These are phyloP conservation scores for Eucalyptus curtisii DNA, from an alignment of 345 rosid species.

Conservation along the genomic window DNA sequence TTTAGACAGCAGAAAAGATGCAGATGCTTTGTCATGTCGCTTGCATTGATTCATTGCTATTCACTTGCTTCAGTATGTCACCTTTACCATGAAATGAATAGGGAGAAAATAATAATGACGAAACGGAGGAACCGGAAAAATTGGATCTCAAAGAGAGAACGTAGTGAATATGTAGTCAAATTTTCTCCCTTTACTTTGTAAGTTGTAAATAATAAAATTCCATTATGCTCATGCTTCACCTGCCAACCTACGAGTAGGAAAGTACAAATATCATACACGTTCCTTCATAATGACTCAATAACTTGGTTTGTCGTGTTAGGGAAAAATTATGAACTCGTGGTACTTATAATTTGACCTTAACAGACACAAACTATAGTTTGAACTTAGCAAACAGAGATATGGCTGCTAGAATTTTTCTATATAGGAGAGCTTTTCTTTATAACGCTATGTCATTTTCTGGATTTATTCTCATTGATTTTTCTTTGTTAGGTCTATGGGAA, in stretches of 20 bases:
- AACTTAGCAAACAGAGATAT: background rate
- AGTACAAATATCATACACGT: background rate
- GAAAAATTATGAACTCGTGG: background rate
- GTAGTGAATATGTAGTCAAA: background rate
- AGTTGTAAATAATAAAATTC: background rate
- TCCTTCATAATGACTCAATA: background rate
- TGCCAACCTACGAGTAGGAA: background rate
- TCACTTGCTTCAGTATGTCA: background rate
- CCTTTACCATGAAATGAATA: background rate
- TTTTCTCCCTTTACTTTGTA: background rate
- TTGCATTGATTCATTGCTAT: background rate
- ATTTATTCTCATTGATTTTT: background rate
- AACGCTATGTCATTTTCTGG: background rate
- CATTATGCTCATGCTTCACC: background rate
- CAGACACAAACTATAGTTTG: background rate
- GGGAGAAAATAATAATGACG: background rate
- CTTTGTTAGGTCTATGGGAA: slow-evolving; percentile 35
- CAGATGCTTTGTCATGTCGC: background rate
- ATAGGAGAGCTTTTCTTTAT: background rate
- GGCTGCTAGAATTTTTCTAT: background rate
- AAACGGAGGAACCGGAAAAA: background rate
- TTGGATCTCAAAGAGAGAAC: background rate
- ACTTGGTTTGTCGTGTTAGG: background rate
- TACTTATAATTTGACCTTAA: background rate
- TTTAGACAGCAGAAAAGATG: background rate